A percentile compares a stretch with the other conserved stretches of the same genome.
phyloP scores from a whole-genome alignment of 2,329 filamentous ascomycete genomes.

The Capronia coronata region DNA sequence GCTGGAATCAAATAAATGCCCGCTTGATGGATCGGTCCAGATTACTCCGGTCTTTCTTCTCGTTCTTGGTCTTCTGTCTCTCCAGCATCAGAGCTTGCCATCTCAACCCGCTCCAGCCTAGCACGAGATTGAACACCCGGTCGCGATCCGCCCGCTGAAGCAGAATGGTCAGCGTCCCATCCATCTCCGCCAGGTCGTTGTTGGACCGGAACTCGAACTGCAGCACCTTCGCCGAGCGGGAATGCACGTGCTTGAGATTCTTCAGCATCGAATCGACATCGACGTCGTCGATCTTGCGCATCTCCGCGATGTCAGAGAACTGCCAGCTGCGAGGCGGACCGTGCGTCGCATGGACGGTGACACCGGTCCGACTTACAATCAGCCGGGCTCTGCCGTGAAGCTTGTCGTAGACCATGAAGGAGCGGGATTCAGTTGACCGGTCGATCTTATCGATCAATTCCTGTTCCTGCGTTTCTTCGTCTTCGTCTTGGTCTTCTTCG shows the following conservation, averaged over 20 bases:
- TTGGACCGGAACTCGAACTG: conserved; percentile 9
- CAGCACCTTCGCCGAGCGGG: conserved; percentile 9
- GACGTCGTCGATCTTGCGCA: conserved; percentile 21
- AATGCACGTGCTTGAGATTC: conserved; percentile 14
- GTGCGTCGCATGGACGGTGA: conserved; percentile 1
- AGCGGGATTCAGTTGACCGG: not conserved
- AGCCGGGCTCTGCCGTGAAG: conserved; percentile 3
- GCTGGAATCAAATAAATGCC: conserved; percentile 14
- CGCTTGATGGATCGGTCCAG: conserved; percentile 18
- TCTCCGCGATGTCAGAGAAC: conserved; percentile 15
- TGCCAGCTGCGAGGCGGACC: conserved; percentile 3
- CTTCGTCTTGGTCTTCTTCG: not conserved
- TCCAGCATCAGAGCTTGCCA: conserved; percentile 27
- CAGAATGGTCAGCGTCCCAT: conserved; percentile 10
- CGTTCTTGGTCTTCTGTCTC: conserved; percentile 8
- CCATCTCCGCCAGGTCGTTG: not conserved
- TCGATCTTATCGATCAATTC: not conserved
- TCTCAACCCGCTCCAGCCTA: conserved; percentile 26
- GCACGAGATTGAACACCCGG: conserved; percentile 28
- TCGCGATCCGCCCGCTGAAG: conserved; percentile 24
- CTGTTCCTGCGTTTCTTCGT: not conserved
- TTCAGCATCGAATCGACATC: conserved; percentile 6
- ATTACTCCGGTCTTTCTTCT: conserved; percentile 10
- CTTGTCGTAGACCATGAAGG: conserved; percentile 13
- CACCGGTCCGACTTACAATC: conserved; percentile 4